Conservation (phyloP, 352 stramenopile species). For the Phytopythium montanum region DNA sequence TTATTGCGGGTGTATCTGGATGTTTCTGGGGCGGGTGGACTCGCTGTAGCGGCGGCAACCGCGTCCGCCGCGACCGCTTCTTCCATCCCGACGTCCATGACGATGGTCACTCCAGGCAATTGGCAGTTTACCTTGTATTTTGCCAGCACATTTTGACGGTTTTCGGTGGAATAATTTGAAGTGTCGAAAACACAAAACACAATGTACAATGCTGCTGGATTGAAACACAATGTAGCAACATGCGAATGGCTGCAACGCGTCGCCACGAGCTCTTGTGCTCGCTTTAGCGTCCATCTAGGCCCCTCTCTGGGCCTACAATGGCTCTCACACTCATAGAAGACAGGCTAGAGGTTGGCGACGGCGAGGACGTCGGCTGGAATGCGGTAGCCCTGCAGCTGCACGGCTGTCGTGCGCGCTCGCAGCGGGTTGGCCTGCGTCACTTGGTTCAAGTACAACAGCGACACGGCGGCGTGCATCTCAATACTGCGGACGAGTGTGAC, state of each 20-base stretch:
- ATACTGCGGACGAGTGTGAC: constrained; percentile 56
- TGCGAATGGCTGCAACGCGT: too few species aligned
- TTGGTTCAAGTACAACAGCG: constrained; percentile 74
- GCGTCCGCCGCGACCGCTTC: not conserved
- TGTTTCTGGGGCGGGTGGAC: not conserved
- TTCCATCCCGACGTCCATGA: constrained; percentile 5
- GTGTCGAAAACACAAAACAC: too few species aligned
- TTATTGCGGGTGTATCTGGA: not conserved
- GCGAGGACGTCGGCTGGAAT: constrained; percentile 43
- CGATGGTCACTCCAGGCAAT: not conserved
- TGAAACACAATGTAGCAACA: too few species aligned
- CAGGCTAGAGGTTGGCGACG: constrained; percentile 50
- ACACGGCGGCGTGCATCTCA: constrained; percentile 62
- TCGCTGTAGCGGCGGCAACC: not conserved
- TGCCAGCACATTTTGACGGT: too few species aligned
- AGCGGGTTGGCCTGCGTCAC: constrained; percentile 80
- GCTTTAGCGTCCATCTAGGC: too few species aligned
- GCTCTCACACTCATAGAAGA: not conserved
- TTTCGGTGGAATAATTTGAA: too few species aligned
- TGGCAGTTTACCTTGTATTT: too few species aligned
- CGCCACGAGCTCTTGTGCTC: too few species aligned
- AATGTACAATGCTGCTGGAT: too few species aligned
- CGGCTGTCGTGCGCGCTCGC: constrained; percentile 57
- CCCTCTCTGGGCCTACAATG: not conserved
- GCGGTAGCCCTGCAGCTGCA: constrained; percentile 69